Evolutionary conservation across 768 basidiomycete genomes (phyloP).

Genomic region (Russula brevipes): DNA sequence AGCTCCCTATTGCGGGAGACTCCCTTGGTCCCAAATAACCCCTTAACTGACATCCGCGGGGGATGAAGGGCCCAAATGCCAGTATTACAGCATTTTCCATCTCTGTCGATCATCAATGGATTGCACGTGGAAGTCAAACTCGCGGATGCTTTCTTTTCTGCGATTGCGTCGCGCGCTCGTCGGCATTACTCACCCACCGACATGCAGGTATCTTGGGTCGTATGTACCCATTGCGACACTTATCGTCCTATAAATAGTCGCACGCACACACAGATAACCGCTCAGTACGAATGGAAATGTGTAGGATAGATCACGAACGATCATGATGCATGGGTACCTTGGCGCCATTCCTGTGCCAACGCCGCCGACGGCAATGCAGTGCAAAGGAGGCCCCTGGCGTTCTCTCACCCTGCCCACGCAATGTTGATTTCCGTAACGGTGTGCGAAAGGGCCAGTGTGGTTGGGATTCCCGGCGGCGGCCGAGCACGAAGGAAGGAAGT

Average conservation of each 20-base stretch:
- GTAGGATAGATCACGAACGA: too few relatives aligned
- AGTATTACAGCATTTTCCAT: slow-evolving; percentile 1
- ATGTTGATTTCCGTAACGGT: not conserved
- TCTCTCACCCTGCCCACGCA: not conserved
- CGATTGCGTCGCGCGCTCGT: not conserved
- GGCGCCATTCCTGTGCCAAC: not conserved
- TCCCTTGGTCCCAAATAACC: not conserved
- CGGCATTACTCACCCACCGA: not conserved
- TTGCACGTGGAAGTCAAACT: not conserved
- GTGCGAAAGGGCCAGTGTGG: not conserved
- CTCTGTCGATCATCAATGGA: slow-evolving; percentile 1
- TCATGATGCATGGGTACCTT: not conserved
- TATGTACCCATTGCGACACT: not conserved
- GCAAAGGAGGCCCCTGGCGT: slow-evolving; percentile 1
- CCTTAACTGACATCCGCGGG: slow-evolving; percentile 8
- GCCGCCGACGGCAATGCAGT: not conserved
- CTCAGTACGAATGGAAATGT: not conserved
- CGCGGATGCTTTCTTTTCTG: not conserved
- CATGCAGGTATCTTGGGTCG: not conserved
- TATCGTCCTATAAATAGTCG: not conserved
- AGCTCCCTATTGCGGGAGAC: not conserved
- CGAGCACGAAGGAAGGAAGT: not conserved
- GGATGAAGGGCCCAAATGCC: not conserved
- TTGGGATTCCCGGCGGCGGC: not conserved
- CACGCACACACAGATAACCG: not conserved